These are phyloP conservation scores for Yamagishiella unicocca DNA, from an alignment of 139 green algal species.

Conservation along the genomic window DNA sequence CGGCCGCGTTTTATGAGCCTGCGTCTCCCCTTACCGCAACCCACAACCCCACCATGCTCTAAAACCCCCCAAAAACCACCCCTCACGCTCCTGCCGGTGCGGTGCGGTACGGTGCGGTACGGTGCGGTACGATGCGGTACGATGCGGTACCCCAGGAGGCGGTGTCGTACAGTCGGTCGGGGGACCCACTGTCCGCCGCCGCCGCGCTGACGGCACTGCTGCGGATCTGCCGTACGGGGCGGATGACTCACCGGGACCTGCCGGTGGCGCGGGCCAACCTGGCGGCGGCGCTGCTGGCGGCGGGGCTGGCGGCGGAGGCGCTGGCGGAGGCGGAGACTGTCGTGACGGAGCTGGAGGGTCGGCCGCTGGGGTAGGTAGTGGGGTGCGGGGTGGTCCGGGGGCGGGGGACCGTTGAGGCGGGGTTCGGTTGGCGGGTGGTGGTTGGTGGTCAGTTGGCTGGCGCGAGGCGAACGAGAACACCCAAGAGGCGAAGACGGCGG, in stretches of 20 bases:
- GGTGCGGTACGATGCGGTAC: too few species aligned
- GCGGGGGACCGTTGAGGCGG: too few species aligned
- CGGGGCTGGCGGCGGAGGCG: conserved; percentile 50
- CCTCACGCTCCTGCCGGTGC: too few species aligned
- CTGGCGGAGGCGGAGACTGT: conserved; percentile 12
- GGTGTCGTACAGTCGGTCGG: not conserved
- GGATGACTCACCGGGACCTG: conserved; percentile 27
- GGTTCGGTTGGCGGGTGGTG: too few species aligned
- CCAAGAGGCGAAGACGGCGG: too few species aligned
- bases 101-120: too few species aligned
- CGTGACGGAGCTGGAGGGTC: not conserved
- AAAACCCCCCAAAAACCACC: not conserved
- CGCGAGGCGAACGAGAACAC: too few species aligned
- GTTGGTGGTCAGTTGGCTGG: too few species aligned
- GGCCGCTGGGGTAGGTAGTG: conserved; percentile 8
- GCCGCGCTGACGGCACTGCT: conserved; percentile 25
- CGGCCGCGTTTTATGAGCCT: not conserved
- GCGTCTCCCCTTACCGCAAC: not conserved
- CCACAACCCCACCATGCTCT: not conserved
- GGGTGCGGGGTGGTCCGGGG: too few species aligned
- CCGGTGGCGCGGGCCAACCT: not conserved
- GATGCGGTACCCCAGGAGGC: conserved; percentile 34
- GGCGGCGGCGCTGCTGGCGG: conserved; percentile 64
- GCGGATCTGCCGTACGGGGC: not conserved
- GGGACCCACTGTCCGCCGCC: not conserved